Percentiles rank a stretch among this genome's conserved stretches.
Evolutionary conservation across 1,284 basidiomycete species (phyloP).

Genomic region (Leucoagaricus sp.): DNA sequence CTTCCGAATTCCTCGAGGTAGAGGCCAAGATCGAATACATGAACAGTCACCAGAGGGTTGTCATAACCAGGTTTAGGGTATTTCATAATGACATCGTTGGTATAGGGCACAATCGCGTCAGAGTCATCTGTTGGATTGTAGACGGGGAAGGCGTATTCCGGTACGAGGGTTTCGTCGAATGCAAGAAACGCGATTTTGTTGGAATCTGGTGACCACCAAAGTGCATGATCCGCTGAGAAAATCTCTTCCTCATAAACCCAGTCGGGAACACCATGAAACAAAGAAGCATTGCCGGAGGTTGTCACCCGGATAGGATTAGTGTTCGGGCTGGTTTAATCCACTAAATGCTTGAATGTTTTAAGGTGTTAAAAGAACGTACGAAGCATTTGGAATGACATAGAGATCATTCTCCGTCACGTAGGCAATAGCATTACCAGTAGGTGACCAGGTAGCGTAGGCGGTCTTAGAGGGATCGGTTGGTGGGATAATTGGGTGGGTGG

Average conservation of each 20-base stretch:
- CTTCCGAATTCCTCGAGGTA: constrained; percentile 42
- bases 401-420: constrained; percentile 85
- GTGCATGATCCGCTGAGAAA: constrained; percentile 68
- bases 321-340: constrained; percentile 32
- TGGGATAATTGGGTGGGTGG: constrained; percentile 69
- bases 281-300: constrained; percentile 74
- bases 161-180: constrained; percentile 88
- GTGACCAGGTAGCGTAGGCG: constrained; percentile 84
- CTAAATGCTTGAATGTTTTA: background rate
- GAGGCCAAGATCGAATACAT: constrained; percentile 72
- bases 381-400: constrained; percentile 70
- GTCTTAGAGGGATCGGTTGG: constrained; percentile 70
- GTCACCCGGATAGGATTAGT: constrained; percentile 77
- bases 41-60: constrained; percentile 86
- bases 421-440: constrained; percentile 79
- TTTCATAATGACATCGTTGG: constrained; percentile 77
- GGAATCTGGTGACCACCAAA: constrained; percentile 93
- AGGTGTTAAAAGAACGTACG: constrained; percentile 39
- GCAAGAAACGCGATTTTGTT: constrained; percentile 82
- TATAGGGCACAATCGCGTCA: constrained; percentile 78
- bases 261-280: constrained; percentile 95
- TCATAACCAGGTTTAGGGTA: constrained; percentile 92
- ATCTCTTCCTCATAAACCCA: constrained; percentile 99
- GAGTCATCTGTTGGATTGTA: constrained; percentile 83
- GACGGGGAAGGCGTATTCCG: constrained; percentile 84